phyloP scores from a whole-genome alignment of 176 grass and related monocot species.

The Paspalum vaginatum region DNA sequence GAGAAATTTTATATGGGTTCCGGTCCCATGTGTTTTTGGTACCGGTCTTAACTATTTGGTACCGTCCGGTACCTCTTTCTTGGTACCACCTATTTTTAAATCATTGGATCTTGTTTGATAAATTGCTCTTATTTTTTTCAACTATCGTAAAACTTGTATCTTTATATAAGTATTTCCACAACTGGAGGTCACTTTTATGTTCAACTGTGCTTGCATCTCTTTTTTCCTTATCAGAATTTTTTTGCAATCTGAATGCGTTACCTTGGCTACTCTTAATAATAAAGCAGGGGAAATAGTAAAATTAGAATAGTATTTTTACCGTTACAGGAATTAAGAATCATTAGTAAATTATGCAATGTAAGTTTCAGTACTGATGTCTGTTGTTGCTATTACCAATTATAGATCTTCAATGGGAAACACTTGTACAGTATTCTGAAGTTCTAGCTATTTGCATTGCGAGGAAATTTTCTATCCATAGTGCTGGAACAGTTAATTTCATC shows the following conservation, averaged over 20 bases:
- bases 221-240: neutral
- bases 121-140: no score
- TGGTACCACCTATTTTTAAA: no score
- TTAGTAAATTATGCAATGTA: slow-evolving; percentile 14
- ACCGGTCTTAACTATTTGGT: no score
- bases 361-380: neutral
- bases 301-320: neutral
- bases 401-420: slow-evolving; percentile 5
- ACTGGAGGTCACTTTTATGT: slow-evolving; percentile 8
- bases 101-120: no score
- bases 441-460: slow-evolving; percentile 3
- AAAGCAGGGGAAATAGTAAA: slow-evolving; percentile 2
- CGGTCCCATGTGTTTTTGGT: no score
- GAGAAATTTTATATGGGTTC: no score
- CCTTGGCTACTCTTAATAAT: neutral
- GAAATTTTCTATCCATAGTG: neutral
- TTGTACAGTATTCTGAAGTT: slow-evolving; percentile 3
- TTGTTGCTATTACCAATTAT: slow-evolving; percentile 5
- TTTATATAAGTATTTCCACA: neutral
- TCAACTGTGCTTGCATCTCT: slow-evolving; percentile 3
- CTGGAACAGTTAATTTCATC: slow-evolving; percentile 2
- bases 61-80: no score
- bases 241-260: neutral
- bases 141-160: no score
- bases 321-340: slow-evolving; percentile 2